Evolutionary conservation across 1,284 basidiomycete genomes (phyloP), one percentile per base, ranked within the genome.

Genomic region (Pseudozyma sp.): DNA sequence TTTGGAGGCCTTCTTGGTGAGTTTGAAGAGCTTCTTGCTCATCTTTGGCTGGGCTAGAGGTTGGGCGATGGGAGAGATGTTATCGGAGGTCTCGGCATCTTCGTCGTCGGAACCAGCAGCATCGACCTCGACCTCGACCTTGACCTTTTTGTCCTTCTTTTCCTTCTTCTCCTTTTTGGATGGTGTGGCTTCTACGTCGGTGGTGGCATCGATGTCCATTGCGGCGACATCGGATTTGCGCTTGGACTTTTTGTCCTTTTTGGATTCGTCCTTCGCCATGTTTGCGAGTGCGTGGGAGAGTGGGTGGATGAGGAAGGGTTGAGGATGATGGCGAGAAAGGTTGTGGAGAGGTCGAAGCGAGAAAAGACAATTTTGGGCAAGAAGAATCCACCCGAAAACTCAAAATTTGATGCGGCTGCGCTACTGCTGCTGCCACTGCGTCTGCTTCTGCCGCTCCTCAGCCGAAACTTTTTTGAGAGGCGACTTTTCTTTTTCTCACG

Each of bases 1-100:
- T 57, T 84, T 84, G 56, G 78, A 80, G 1, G 83, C 83, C 61
- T 83, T 83, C 59, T 81, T 82, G 62, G 83, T 83, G 11, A 82
- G 74, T 66, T 84, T 84, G 75, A 81, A 83, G 13, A 83, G 68
- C 68, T 82, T 81, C 71, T 84, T 84, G 46, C 72, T 60, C 53
- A 84, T 66, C 53, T 80, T 79, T 50, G 78, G 55, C 19, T 72
- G 19, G 7, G 83, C 83, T 2, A 84, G 73, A 13, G 83, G 83
- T 35, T 78, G 73, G 7, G 80, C 80, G 52, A 83, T 83, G n/a
- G 76, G 57, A 37, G 76, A 81, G 33, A 77, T 77, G 42, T 68
- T 50, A 13, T 52, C 47, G 0, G 55, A 24, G 2, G 64, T 40
- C 11, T 74, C 49, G 7, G 57, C 70, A 16, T 63, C 75, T 14